phyloP scores from a whole-genome alignment of 441 rosid genomes.

The Bruguiera hainesii region DNA sequence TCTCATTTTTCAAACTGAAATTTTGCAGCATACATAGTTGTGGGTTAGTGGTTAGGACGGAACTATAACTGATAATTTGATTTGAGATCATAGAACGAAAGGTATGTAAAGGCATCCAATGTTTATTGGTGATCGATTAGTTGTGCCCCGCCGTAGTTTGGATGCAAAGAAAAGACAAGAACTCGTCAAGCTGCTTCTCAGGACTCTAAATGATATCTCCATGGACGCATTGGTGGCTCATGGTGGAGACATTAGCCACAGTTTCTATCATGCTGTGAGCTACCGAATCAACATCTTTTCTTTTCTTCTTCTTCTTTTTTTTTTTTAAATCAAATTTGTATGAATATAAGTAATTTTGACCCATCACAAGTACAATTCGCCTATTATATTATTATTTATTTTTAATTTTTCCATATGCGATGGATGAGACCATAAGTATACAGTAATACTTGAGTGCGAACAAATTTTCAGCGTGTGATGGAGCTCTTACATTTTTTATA shows the following conservation, averaged over 20 bases:
- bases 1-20: too few relatives aligned
- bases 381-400: too few relatives aligned
- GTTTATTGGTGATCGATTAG: neutral
- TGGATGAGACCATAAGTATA: too few relatives aligned
- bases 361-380: too few relatives aligned
- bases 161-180: slow-evolving; percentile 34
- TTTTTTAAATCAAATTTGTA: too few relatives aligned
- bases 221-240: slow-evolving; percentile 48
- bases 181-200: slow-evolving; percentile 38
- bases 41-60: too few relatives aligned
- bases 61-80: neutral
- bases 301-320: too few relatives aligned
- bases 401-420: too few relatives aligned
- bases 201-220: slow-evolving; percentile 55
- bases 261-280: slow-evolving; percentile 57
- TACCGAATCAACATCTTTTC: neutral
- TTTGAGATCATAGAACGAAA: neutral
- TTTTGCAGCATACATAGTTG: too few relatives aligned
- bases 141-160: slow-evolving; percentile 28
- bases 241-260: slow-evolving; percentile 49
- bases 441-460: too few relatives aligned
- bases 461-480: too few relatives aligned
- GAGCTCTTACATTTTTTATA: neutral
- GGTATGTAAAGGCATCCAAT: neutral
- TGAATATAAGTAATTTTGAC: too few relatives aligned